Evolutionary conservation across 2,329 filamentous ascomycete species (phyloP).

Genomic region (Phoma sp.): DNA sequence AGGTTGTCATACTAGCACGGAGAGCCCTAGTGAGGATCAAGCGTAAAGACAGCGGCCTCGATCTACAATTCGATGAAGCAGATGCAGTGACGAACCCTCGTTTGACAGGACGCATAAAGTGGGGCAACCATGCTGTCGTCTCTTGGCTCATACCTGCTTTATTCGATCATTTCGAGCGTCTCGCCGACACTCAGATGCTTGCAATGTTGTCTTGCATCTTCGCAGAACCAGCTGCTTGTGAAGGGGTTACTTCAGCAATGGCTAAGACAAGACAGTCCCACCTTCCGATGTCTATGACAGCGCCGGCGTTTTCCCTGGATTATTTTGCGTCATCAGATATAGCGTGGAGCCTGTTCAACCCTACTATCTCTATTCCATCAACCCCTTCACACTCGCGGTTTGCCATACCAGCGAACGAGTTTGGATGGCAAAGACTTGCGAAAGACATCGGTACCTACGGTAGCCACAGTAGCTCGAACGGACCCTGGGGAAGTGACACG

Average conservation of each 20-base stretch:
- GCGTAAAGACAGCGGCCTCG: slow-evolving; percentile 57
- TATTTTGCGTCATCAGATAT: slow-evolving; percentile 54
- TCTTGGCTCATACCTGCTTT: slow-evolving; percentile 63
- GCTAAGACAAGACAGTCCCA: slow-evolving; percentile 44
- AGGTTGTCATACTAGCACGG: slow-evolving; percentile 72
- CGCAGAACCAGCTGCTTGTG: slow-evolving; percentile 54
- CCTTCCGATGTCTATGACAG: slow-evolving; percentile 51
- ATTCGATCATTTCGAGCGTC: slow-evolving; percentile 65
- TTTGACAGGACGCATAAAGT: slow-evolving; percentile 57
- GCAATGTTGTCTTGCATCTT: slow-evolving; percentile 70
- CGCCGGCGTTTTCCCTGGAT: slow-evolving; percentile 55
- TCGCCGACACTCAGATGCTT: slow-evolving; percentile 69
- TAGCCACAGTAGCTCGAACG: slow-evolving; percentile 59
- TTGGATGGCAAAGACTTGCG: slow-evolving; percentile 38
- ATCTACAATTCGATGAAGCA: slow-evolving; percentile 55
- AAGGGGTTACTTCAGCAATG: slow-evolving; percentile 49
- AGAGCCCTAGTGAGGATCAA: slow-evolving; percentile 62
- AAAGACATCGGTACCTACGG: slow-evolving; percentile 51
- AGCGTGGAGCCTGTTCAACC: slow-evolving; percentile 53
- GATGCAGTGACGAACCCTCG: slow-evolving; percentile 48
- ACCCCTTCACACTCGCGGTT: slow-evolving; percentile 42
- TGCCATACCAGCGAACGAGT: slow-evolving; percentile 39
- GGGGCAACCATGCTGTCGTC: slow-evolving; percentile 64
- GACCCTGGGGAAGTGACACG: slow-evolving; percentile 54
- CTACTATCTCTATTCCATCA: slow-evolving; percentile 42